Evolutionary conservation across 371 early-diverging fungal species (phyloP).

Genomic region (Mortierella sp.): DNA sequence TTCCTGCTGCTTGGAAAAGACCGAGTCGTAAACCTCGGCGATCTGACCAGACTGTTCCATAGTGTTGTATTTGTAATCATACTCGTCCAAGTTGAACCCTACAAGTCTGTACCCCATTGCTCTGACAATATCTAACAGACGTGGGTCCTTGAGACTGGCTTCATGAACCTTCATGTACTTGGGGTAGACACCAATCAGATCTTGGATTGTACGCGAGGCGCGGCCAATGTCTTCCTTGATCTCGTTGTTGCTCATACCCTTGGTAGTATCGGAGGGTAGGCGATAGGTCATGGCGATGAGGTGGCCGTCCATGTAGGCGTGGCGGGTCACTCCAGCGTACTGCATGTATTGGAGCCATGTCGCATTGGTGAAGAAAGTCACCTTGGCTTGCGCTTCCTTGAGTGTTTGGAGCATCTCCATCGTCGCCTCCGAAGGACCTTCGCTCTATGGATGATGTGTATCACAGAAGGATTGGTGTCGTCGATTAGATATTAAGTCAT

Average conservation of each 20-base stretch:
- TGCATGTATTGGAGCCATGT: constrained; percentile 66
- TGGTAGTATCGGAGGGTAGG: constrained; percentile 56
- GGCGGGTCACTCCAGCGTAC: constrained; percentile 67
- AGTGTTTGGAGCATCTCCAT: constrained; percentile 66
- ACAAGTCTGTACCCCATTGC: constrained; percentile 64
- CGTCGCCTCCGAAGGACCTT: constrained; percentile 48
- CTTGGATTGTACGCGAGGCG: constrained; percentile 30
- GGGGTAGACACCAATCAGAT: constrained; percentile 46
- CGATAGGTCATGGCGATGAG: constrained; percentile 74
- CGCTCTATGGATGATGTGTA: constrained; percentile 14
- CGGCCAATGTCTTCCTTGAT: constrained; percentile 59
- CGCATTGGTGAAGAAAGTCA: constrained; percentile 72
- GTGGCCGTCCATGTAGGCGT: constrained; percentile 68
- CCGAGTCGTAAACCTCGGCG: constrained; percentile 58
- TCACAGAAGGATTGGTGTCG: neutral
- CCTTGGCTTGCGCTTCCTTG: constrained; percentile 65
- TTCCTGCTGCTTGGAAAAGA: constrained; percentile 62
- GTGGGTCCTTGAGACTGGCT: constrained; percentile 56
- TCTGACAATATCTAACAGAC: constrained; percentile 59
- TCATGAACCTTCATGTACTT: constrained; percentile 68
- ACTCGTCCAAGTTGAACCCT: constrained; percentile 65
- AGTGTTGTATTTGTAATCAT: constrained; percentile 61
- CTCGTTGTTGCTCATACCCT: constrained; percentile 60
- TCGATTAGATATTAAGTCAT: neutral
- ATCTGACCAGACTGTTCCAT: constrained; percentile 51